Evolutionary conservation across 2,329 filamentous ascomycete species (phyloP).

Genomic region (Monosporascus cannonballus): DNA sequence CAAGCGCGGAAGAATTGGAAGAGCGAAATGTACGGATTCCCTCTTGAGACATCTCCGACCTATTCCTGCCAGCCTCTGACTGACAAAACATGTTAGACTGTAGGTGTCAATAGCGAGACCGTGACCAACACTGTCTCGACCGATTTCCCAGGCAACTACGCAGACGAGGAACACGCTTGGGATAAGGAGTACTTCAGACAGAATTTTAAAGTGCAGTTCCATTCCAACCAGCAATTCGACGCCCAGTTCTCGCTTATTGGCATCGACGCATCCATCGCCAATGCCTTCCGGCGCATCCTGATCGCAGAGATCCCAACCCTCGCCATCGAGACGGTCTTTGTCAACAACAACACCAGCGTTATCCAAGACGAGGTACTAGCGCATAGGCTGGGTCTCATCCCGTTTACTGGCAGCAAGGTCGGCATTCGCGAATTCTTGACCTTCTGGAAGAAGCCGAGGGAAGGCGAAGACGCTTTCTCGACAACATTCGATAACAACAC

Average conservation of each 20-base stretch:
- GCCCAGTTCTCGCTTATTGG: conserved; percentile 87
- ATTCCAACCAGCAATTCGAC: conserved; percentile 72
- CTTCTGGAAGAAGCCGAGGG: conserved; percentile 68
- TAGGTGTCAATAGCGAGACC: conserved; percentile 84
- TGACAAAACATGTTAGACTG: conserved; percentile 49
- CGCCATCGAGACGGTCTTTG: conserved; percentile 88
- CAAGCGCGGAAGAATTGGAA: conserved; percentile 20
- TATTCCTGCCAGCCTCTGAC: neutral
- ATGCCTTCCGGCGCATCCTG: conserved; percentile 94
- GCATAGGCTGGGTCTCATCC: conserved; percentile 83
- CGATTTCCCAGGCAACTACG: conserved; percentile 88
- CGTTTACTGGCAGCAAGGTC: conserved; percentile 72
- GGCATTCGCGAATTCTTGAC: conserved; percentile 73
- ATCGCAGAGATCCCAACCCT: conserved; percentile 91
- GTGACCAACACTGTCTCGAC: conserved; percentile 83
- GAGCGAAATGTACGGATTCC: conserved; percentile 20
- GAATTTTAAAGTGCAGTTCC: conserved; percentile 70
- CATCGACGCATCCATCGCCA: conserved; percentile 86
- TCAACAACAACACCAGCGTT: conserved; percentile 94
- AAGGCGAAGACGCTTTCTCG: conserved; percentile 55
- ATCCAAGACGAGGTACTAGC: conserved; percentile 97
- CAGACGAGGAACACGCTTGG: conserved; percentile 82
- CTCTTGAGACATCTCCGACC: neutral
- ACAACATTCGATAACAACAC: conserved; percentile 78
- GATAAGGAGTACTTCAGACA: conserved; percentile 65